phyloP scores from a whole-genome alignment of 2,329 filamentous ascomycete species.

The Aspergillus latus region DNA sequence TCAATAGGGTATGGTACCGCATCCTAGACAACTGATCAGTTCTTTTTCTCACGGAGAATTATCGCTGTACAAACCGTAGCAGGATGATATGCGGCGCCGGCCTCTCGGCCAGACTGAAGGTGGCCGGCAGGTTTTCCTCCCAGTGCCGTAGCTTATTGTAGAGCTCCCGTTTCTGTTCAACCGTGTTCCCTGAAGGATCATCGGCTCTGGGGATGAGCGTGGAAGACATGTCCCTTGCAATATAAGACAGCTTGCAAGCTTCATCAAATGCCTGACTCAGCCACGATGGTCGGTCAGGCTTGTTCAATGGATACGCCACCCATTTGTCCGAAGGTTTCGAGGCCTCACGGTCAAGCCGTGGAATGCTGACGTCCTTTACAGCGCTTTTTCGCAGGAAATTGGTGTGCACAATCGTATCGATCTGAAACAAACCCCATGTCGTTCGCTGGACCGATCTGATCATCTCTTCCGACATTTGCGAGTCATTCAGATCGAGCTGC shows the following conservation, averaged over 20 bases:
- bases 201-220: constrained; percentile 1
- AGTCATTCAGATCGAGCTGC: constrained; percentile 13
- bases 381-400: constrained; percentile 22
- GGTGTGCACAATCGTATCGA: constrained; percentile 29
- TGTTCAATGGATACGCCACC: constrained; percentile 19
- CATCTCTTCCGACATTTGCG: constrained; percentile 25
- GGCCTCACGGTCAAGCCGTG: constrained; percentile 14
- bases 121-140: constrained; percentile 12
- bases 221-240: constrained; percentile 22
- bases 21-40: constrained; percentile 19
- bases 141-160: constrained; percentile 18
- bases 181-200: neutral
- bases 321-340: constrained; percentile 11
- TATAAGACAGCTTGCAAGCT: constrained; percentile 21
- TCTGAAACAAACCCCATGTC: constrained; percentile 29
- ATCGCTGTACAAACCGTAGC: constrained; percentile 12
- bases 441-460: constrained; percentile 23
- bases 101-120: constrained; percentile 1
- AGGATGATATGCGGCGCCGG: constrained; percentile 19
- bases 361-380: constrained; percentile 16
- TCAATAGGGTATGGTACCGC: constrained; percentile 28
- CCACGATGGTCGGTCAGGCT: constrained; percentile 9
- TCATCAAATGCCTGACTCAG: constrained; percentile 24
- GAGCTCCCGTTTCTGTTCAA: constrained; percentile 13
- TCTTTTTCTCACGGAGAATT: neutral